A percentile compares a stretch with the other conserved stretches of the same genome.
Conservation (phyloP, 2,329 filamentous ascomycete species). For the Cladophialophora immunda region DNA sequence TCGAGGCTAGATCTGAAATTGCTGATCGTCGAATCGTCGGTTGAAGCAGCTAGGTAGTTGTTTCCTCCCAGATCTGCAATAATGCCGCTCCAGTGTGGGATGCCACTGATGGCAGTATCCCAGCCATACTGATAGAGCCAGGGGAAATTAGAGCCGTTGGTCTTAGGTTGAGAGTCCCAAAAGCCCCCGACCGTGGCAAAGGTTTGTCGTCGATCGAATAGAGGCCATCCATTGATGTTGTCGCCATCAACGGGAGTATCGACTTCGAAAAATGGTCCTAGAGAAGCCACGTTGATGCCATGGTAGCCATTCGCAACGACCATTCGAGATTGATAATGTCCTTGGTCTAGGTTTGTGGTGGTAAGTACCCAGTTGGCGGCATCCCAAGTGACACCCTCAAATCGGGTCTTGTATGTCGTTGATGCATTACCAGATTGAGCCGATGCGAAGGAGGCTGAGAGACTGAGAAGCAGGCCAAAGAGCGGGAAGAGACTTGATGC, state of each 20-base stretch:
- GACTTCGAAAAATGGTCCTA: slow-evolving; percentile 70
- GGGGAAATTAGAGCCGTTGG: slow-evolving; percentile 69
- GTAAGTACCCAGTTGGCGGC: slow-evolving; percentile 65
- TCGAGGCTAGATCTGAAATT: slow-evolving; percentile 69
- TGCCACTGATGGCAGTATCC: slow-evolving; percentile 74
- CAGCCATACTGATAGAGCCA: slow-evolving; percentile 75
- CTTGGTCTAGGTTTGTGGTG: slow-evolving; percentile 63
- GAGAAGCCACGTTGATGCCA: slow-evolving; percentile 69
- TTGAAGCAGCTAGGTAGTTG: slow-evolving; percentile 67
- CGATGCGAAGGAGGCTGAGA: slow-evolving; percentile 14
- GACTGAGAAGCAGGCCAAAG: slow-evolving; percentile 10
- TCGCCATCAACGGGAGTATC: slow-evolving; percentile 61
- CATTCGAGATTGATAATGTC: slow-evolving; percentile 68
- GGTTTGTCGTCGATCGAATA: slow-evolving; percentile 69
- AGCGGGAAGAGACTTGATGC: slow-evolving; percentile 2
- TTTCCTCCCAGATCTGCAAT: slow-evolving; percentile 64
- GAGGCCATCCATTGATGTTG: slow-evolving; percentile 72
- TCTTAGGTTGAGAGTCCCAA: slow-evolving; percentile 67
- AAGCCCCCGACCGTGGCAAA: slow-evolving; percentile 75
- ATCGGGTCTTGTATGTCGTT: slow-evolving; percentile 58
- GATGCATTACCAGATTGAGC: slow-evolving; percentile 33
- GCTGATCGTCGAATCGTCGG: slow-evolving; percentile 66
- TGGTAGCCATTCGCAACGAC: slow-evolving; percentile 71
- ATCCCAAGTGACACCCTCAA: slow-evolving; percentile 66
- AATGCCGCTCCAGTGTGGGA: slow-evolving; percentile 73